Base-by-base conservation (phyloP, 371 early-diverging fungal genomes). In the Haplosporangium sp. region DNA sequence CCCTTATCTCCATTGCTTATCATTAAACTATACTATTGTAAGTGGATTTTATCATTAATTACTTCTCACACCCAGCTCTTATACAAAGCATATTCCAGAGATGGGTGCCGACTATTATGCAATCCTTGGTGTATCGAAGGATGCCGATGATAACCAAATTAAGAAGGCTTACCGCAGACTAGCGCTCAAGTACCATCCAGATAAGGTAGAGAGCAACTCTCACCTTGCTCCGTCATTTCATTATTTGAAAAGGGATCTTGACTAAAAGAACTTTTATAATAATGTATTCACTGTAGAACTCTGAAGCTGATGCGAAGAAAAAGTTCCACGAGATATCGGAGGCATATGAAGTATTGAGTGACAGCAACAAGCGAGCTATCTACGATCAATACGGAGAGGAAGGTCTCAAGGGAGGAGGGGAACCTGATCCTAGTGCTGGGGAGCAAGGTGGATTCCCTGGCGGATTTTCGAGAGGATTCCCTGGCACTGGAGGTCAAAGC, bases 261-360 rank as follows among this genome's bases (percentile, higher is more conserved):
- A 52, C 8, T n/a, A 27, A 27, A 27, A 27, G 27, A 27, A 27
- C 27, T 27, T 27, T 27, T 27, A 27, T 27, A 27, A 27, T 27
- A 27, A 27, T 27, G 27, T 27, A 27, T 27, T 27, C 27, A 27
- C 27, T 27, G 27, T 6, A 60, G 81, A 74, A 79, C 72, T 61
- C 71, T 20, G 74, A 63, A 0, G 71, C 72, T 1, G 63, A 67
- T 0, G 86, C 86, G 1, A 91, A 95, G 72, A 87, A 86, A 67
- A 89, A 92, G 78, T 96, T 96, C 82, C 95, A 96, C 77, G 94
- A 94, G 67, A 86, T 95, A 53, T 87, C 90, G 55, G 92, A 96
- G 86, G 95, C 99, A 52, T 96, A 96, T 87, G 97, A 98, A 85
- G 93, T 96, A 64, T 88, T 98, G 5, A 96, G 96, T 48, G 98